phyloP scores from a whole-genome alignment of 768 basidiomycete genomes.

The Pisolithus marmoratus region DNA sequence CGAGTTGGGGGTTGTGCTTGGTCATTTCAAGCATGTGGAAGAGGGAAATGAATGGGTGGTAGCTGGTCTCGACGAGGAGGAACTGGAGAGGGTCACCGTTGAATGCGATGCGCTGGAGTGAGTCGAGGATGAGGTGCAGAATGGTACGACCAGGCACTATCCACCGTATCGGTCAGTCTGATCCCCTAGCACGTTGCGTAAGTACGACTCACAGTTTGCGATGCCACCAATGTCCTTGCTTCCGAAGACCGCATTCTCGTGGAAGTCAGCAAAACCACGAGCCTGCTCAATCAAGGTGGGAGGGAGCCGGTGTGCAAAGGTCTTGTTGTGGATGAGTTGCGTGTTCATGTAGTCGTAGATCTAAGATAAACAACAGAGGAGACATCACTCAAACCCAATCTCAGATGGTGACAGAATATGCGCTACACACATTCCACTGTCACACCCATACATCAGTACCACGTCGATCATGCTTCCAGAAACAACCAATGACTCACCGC shows the following conservation, averaged over 20 bases:
- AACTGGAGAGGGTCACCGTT: conserved; percentile 76
- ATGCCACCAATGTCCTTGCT: conserved; percentile 55
- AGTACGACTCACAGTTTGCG: conserved; percentile 64
- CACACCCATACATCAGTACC: conserved; percentile 8
- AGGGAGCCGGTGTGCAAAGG: conserved; percentile 74
- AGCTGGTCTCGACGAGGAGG: conserved; percentile 72
- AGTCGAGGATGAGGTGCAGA: conserved; percentile 61
- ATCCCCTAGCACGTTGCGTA: neutral
- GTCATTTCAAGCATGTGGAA: conserved; percentile 70
- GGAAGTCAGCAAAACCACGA: conserved; percentile 70
- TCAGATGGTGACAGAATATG: neutral
- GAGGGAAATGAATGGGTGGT: conserved; percentile 88
- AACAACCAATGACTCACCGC: conserved; percentile 38
- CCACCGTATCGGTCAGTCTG: conserved; percentile 7
- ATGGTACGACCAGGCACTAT: conserved; percentile 80
- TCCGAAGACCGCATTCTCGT: conserved; percentile 73
- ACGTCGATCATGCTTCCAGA: neutral
- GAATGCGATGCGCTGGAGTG: conserved; percentile 75
- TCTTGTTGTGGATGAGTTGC: conserved; percentile 75
- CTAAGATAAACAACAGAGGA: conserved; percentile 25
- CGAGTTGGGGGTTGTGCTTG: conserved; percentile 52
- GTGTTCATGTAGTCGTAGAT: conserved; percentile 76
- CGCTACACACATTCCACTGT: conserved; percentile 63
- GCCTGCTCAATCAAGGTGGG: conserved; percentile 73
- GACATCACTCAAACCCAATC: neutral